Percentiles rank a stretch among this genome's conserved stretches.
These are phyloP conservation scores for Pleurotus eryngii DNA, from an alignment of 768 basidiomycete species.

Conservation along the genomic window DNA sequence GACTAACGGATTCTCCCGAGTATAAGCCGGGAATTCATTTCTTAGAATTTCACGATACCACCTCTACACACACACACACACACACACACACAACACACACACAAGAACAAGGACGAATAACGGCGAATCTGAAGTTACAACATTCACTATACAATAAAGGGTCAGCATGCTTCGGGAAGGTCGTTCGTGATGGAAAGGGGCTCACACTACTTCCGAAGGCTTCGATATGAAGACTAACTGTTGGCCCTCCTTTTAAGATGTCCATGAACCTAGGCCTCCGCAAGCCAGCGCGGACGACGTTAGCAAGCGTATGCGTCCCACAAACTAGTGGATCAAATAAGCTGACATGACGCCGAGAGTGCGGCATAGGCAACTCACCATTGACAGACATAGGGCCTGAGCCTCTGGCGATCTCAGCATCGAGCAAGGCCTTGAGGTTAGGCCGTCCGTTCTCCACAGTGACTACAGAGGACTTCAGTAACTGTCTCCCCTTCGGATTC, in stretches of 20 bases:
- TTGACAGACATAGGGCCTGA: conserved; percentile 36
- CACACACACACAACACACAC: too few species aligned
- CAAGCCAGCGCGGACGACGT: conserved; percentile 31
- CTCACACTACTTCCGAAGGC: conserved; percentile 23
- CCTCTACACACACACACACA: too few species aligned
- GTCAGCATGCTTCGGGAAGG: too few species aligned
- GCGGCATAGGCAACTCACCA: conserved; percentile 23
- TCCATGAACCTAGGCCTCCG: conserved; percentile 25
- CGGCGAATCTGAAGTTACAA: too few species aligned
- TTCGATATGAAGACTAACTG: conserved; percentile 32
- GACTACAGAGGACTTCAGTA: conserved; percentile 23
- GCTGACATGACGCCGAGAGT: neutral
- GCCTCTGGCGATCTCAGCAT: conserved; percentile 30
- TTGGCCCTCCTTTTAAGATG: conserved; percentile 32
- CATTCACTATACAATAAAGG: too few species aligned
- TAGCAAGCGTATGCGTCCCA: conserved; percentile 32
- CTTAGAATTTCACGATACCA: too few species aligned
- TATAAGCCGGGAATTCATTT: too few species aligned
- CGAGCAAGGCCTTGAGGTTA: conserved; percentile 33
- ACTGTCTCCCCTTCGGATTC: conserved; percentile 9
- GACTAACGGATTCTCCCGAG: too few species aligned
- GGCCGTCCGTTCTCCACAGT: conserved; percentile 37
- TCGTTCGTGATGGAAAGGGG: neutral
- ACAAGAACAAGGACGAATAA: too few species aligned
- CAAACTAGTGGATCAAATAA: conserved; percentile 28